Evolutionary conservation across 2,329 filamentous ascomycete genomes (phyloP).

Genomic region (Thyridium curvatum): DNA sequence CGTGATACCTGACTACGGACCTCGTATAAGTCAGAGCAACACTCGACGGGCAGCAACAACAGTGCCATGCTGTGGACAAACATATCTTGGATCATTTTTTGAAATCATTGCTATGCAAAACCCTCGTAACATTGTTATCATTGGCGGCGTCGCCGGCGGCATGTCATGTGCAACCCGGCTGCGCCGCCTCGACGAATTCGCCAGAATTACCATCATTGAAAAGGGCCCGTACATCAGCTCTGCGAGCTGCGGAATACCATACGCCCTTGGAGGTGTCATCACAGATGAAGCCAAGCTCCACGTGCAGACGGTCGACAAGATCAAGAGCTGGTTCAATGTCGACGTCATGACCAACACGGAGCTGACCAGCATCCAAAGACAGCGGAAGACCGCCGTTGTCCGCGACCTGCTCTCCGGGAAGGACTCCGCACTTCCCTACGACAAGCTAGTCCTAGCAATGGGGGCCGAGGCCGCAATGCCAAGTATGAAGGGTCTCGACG

Average conservation of each 20-base stretch:
- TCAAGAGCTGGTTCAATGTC: slow-evolving; percentile 16
- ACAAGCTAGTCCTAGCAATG: slow-evolving; percentile 15
- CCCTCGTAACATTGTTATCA: slow-evolving; percentile 5
- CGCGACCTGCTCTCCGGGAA: slow-evolving; percentile 1
- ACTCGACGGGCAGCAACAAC: too few species aligned
- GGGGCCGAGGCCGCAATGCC: slow-evolving; percentile 13
- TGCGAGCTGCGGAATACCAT: slow-evolving; percentile 19
- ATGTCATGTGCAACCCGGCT: slow-evolving; percentile 14
- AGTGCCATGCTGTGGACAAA: too few species aligned
- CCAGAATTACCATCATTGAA: slow-evolving; percentile 18
- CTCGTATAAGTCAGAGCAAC: too few species aligned
- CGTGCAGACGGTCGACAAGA: slow-evolving; percentile 14
- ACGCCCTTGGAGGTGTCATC: slow-evolving; percentile 16
- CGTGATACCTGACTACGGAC: too few species aligned
- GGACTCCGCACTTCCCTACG: slow-evolving; percentile 9
- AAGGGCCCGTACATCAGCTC: slow-evolving; percentile 16
- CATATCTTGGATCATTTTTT: too few species aligned
- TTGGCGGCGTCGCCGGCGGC: slow-evolving; percentile 8
- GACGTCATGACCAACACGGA: slow-evolving; percentile 14
- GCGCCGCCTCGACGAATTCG: slow-evolving; percentile 15
- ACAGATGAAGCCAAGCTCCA: slow-evolving; percentile 10
- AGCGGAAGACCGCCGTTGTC: slow-evolving; percentile 3
- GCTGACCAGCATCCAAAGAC: slow-evolving; percentile 13
- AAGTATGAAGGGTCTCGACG: slow-evolving; percentile 12
- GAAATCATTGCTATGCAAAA: too few species aligned